Base-by-base conservation (phyloP, 495 filamentous ascomycete genomes). In the Daldinia decipiens region DNA sequence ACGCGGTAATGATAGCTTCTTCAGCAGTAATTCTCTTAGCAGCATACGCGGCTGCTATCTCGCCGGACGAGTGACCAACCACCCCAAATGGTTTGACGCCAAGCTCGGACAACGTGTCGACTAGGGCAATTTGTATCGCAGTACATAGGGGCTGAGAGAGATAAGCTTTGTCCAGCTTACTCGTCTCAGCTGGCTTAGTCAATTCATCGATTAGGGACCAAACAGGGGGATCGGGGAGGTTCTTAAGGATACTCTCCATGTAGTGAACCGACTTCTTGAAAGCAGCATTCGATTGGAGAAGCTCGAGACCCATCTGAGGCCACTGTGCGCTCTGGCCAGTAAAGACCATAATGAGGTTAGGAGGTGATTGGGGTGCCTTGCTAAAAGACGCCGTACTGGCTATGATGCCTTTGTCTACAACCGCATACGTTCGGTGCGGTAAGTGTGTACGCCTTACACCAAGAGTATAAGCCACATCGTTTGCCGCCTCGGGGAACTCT, bases 51-150 rank as follows among this genome's bases (percentile, higher is more conserved):
- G 82, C 84, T 0, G 56, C 83, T 59, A 90, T 89, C 70, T 91
- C 89, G 13, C 89, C 88, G 34, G 81, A 85, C 0, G 86, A 89
- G 67, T 90, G 87, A 26, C 89, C 88, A 1, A 89, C 80, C 0
- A 89, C 85, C 6, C 82, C 80, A 1, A 67, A 43, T 0, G 83
- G 80, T 1, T 47, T 32, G 12, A 90, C 71, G 2, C 80, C 83
- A 39, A 81, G 80, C 1, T 53, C 72, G 0, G 43, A 32, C 0
- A 90, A 72, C 1, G 89, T 57, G 5, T 86, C 78, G 0, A 87
- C 82, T 4, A 89, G 64, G 0, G 80, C 39, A n/a, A 87, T 73
- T 52, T 87, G 83, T 0, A 87, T 29, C 0, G 84, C 82, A 0
- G 83, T 84, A 39, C 83, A 84, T 0, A 86, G 53, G 0, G 87